Conservation (phyloP, 2,329 filamentous ascomycete genomes). For the Trichoderma sp. region DNA sequence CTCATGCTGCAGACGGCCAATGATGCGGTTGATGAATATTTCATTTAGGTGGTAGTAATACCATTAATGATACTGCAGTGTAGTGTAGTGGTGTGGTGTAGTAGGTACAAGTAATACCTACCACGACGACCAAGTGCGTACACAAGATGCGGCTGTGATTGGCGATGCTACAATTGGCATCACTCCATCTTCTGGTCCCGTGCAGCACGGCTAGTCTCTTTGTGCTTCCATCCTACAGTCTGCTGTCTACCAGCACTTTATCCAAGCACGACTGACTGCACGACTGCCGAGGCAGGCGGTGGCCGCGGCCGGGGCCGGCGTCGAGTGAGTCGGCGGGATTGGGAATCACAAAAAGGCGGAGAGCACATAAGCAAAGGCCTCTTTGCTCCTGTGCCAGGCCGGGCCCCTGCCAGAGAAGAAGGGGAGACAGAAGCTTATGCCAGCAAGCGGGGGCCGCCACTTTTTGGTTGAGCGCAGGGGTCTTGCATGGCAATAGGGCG, state of each 20-base stretch:
- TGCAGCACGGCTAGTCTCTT: not conserved
- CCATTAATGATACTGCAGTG: not conserved
- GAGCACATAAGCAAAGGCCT: slow-evolving; percentile 18
- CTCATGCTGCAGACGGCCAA: not conserved
- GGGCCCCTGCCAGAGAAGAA: not conserved
- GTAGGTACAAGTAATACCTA: too few species aligned
- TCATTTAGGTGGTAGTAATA: not conserved
- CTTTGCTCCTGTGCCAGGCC: slow-evolving; percentile 9
- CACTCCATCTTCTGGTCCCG: not conserved
- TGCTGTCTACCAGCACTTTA: too few species aligned
- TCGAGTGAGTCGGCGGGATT: slow-evolving; percentile 17
- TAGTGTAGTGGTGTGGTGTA: too few species aligned
- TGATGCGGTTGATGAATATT: not conserved
- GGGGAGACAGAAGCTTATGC: not conserved
- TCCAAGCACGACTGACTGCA: not conserved
- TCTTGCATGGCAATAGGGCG: slow-evolving; percentile 24
- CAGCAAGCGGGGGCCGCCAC: slow-evolving; percentile 27
- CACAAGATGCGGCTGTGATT: not conserved
- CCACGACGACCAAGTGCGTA: too few species aligned
- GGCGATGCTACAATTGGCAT: not conserved
- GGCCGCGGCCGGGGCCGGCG: not conserved
- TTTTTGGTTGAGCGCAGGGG: slow-evolving; percentile 20
- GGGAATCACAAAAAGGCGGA: slow-evolving; percentile 23
- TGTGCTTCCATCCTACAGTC: not conserved
- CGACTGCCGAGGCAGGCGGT: slow-evolving; percentile 3